Conservation (phyloP, 176 grass and related monocot species). For the Triticum monococcum region DNA sequence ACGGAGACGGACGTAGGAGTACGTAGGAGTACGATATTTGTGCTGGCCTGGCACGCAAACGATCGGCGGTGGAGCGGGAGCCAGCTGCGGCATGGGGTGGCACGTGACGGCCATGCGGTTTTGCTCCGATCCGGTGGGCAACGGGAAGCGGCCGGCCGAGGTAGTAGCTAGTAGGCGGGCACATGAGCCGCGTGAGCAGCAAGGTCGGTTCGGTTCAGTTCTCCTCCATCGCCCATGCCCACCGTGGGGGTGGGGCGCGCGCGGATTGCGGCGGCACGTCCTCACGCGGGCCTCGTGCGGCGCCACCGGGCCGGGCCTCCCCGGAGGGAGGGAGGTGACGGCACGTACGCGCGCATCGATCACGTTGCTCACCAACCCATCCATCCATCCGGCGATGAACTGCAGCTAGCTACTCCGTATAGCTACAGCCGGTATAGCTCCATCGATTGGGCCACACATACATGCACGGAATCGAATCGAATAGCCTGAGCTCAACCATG, state of each 20-base stretch:
- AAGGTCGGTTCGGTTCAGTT: neutral
- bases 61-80: neutral
- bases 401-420: too few species aligned
- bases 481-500: too few species aligned
- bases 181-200: neutral
- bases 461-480: too few species aligned
- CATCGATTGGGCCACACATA: too few species aligned
- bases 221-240: neutral
- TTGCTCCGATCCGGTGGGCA: neutral
- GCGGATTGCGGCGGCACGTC: neutral
- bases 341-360: neutral
- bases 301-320: neutral
- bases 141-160: neutral
- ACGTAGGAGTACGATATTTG: conserved; percentile 1
- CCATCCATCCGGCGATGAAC: neutral
- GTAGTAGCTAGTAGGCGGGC: neutral
- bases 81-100: neutral
- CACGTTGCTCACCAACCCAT: conserved; percentile 1
- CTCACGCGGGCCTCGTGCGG: neutral
- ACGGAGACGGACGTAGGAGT: neutral
- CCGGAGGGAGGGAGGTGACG: neutral
- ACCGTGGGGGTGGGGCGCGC: too few species aligned
- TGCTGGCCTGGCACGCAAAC: neutral
- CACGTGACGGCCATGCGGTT: conserved; percentile 42
- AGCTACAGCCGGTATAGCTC: too few species aligned